Base-by-base conservation (phyloP, 2,329 filamentous ascomycete genomes). In the Pseudocercospora fuligena region DNA sequence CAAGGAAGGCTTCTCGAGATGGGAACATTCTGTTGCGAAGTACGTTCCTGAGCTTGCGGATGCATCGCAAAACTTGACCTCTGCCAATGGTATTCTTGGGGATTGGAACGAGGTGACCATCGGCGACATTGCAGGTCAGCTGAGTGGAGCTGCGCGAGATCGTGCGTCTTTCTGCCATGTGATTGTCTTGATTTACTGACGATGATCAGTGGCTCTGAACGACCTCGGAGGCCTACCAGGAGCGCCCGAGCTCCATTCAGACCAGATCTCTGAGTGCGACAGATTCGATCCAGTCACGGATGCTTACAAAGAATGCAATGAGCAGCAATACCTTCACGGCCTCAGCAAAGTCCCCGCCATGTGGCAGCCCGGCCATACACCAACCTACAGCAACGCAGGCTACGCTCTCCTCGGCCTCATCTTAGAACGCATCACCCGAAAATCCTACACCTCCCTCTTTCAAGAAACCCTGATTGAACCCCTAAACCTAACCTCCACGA, bases 61-160 rank as follows among this genome's bases (percentile, higher is more conserved):
- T 21, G 43, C 43, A 47, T 29, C 58, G 14, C 69, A 71, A 80
- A 49, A 65, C 6, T 69, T 71, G 80, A 46, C 61, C 1, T 70
- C 21, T 23, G 57, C 70, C 5, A 75, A 79, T 2, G 70, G 81
- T 2, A 72, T 74, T 19, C 73, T 76, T 1, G 72, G 82, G 1
- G 72, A 79, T 58, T 86, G 83, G 83, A 78, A 84, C 46, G 79
- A 82, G 9, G 73, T 86, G 29, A 85, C 82, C 0, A 73, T 84
- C 6, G 78, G 77, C 2, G 76, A 81, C 16, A 72, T 86, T 9
- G 80, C 82, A 1, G 79, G 76, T 2, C 83, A 86, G 36, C 75
- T 85, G 12, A 78, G 79, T 16, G 84, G 84, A 0, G 73, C 85
- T 27, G 19, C 33, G 3, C 23, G 57, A 46, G 63, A 65, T 9